These are phyloP conservation scores for Tricholoma matsutake DNA, from an alignment of 768 basidiomycete species.

Conservation along the genomic window DNA sequence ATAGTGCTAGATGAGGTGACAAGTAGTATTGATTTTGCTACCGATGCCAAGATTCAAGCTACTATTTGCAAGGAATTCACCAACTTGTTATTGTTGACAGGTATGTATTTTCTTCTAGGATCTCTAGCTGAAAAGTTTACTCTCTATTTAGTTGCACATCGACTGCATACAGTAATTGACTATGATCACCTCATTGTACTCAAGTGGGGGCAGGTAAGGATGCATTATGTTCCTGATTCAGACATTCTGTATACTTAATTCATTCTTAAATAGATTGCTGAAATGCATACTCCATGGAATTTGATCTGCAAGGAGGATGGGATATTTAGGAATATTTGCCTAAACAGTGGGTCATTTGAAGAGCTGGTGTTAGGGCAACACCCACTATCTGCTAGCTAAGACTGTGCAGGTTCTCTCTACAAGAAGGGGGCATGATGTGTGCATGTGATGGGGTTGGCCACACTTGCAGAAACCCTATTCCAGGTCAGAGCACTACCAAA, in stretches of 20 bases:
- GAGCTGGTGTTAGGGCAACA: no score
- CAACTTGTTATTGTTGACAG: conserved; percentile 67
- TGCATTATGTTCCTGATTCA: neutral
- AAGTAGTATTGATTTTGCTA: conserved; percentile 82
- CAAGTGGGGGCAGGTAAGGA: conserved; percentile 57
- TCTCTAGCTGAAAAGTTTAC: neutral
- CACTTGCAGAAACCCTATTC: no score
- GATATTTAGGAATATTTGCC: conserved; percentile 21
- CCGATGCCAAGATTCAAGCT: conserved; percentile 86
- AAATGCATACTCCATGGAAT: no score
- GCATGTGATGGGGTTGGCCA: no score
- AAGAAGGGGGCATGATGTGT: no score
- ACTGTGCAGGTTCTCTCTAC: no score
- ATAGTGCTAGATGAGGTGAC: conserved; percentile 83
- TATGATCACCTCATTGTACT: conserved; percentile 77
- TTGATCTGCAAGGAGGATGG: no score
- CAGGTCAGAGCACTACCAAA: no score
- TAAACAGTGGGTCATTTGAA: no score
- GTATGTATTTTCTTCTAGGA: conserved; percentile 35
- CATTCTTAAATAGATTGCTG: conserved; percentile 8
- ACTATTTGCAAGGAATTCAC: conserved; percentile 86
- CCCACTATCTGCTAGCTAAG: no score
- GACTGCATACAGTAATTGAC: conserved; percentile 75
- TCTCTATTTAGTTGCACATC: conserved; percentile 60
- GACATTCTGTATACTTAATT: neutral